Base-by-base conservation (phyloP, 345 rosid species). In the Boechera retrofracta region DNA sequence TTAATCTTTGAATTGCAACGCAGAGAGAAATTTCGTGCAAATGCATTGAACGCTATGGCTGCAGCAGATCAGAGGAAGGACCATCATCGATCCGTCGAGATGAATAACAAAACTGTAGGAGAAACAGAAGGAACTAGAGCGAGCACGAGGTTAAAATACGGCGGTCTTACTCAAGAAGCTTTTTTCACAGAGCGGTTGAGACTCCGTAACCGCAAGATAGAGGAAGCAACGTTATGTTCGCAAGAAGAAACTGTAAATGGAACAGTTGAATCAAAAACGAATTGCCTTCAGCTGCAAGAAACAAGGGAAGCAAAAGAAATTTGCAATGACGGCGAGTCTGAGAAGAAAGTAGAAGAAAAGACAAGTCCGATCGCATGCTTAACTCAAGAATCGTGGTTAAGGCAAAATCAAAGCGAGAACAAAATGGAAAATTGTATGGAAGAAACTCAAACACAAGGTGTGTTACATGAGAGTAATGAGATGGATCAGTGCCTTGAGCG, bases 1-100 rank as follows among this genome's bases (percentile, higher is more conserved):
- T 36, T 4, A 13, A 45, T 63, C 45, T 63, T 54, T 53, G 8
- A 62, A 15, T 35, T 7, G 3, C 41, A 53, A 77, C 1, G 54
- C 76, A 77, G 77, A 41, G 81, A 77, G 48, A 64, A n/a, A 12
- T 71, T 71, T 9, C 54, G 45, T 10, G 26, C 56, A 6, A 62
- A 33, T 0, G n/a, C 57, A 53, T 8, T 53, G 15, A 64, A 16
- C 31, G 31, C 45, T 31, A 32, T 18, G 10, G 64, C 58, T 74
- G 29, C 49, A 33, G 6, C 18, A 35, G 76, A 70, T 28, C 41
- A 47, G 39, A 55, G 45, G 60, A 71, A 71, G 29, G 64, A 41
- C 41, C 18, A 54, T 62, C 71, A 51, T 51, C 36, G 12, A 39
- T 31, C 47, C 5, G 10, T 24, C n/a, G 65, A 62, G 75, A 33